Conservation (phyloP, 805 yeast genomes). For the Candida morakotiae region DNA sequence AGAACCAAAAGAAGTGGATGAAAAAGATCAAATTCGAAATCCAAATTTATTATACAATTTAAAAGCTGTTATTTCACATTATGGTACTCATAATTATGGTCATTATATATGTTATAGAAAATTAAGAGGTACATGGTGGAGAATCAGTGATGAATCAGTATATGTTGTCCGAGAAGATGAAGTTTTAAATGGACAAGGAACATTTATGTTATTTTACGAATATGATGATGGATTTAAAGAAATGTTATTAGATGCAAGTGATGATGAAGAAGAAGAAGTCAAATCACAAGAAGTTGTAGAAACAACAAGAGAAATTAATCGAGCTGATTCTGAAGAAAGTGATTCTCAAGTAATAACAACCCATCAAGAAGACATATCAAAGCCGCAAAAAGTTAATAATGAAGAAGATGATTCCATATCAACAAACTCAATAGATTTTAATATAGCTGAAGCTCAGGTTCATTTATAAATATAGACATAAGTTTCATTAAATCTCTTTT, state of each 20-base stretch:
- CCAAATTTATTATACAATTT: slow-evolving; percentile 60
- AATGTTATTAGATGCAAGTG: slow-evolving; percentile 15
- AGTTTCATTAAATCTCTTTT: not conserved
- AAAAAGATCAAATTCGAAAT: slow-evolving; percentile 9
- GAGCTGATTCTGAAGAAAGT: slow-evolving; percentile 3
- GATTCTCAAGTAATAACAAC: not conserved
- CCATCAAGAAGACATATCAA: slow-evolving; percentile 1
- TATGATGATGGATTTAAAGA: slow-evolving; percentile 25
- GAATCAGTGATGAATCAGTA: slow-evolving; percentile 87
- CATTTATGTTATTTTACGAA: slow-evolving; percentile 91
- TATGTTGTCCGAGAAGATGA: slow-evolving; percentile 76
- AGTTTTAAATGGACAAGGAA: slow-evolving; percentile 78
- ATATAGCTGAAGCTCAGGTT: slow-evolving; percentile 11
- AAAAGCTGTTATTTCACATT: slow-evolving; percentile 86
- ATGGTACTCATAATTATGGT: slow-evolving; percentile 96
- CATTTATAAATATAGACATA: slow-evolving; percentile 7
- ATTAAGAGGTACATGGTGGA: slow-evolving; percentile 88
- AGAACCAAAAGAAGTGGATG: not conserved
- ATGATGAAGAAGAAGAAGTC: slow-evolving; percentile 15
- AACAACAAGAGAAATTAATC: not conserved
- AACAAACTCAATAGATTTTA: slow-evolving; percentile 1
- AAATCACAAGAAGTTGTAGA: not conserved
- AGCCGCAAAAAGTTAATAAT: too few relatives aligned
- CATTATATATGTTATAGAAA: slow-evolving; percentile 89
- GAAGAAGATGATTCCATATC: not conserved